Evolutionary conservation across 805 yeast genomes (phyloP).

Genomic region (Yarrowia porcina): DNA sequence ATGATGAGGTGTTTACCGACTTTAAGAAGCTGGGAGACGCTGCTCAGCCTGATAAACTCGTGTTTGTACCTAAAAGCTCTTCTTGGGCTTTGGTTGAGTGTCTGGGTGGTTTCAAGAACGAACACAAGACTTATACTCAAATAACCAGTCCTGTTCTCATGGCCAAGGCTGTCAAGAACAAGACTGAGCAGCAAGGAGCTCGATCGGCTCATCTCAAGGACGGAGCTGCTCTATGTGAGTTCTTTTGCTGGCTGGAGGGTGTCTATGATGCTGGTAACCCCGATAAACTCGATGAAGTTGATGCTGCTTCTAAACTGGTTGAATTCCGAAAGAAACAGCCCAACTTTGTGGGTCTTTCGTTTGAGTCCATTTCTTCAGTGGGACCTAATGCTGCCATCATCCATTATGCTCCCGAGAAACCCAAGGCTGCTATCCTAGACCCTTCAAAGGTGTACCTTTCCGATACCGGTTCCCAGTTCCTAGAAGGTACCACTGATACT

Average conservation of each 20-base stretch:
- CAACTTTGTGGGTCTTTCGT: slow-evolving; percentile 57
- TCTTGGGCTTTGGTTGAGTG: slow-evolving; percentile 67
- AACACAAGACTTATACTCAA: slow-evolving; percentile 33
- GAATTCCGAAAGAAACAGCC: slow-evolving; percentile 42
- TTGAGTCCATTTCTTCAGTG: slow-evolving; percentile 69
- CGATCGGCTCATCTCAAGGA: slow-evolving; percentile 77
- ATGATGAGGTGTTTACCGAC: slow-evolving; percentile 58
- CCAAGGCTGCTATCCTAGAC: slow-evolving; percentile 57
- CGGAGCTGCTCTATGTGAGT: slow-evolving; percentile 70
- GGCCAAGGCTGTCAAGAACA: slow-evolving; percentile 74
- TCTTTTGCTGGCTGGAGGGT: slow-evolving; percentile 78
- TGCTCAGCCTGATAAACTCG: slow-evolving; percentile 39
- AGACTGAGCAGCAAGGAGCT: slow-evolving; percentile 67
- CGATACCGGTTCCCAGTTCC: slow-evolving; percentile 89
- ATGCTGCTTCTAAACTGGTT: slow-evolving; percentile 54
- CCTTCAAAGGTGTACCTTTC: slow-evolving; percentile 66
- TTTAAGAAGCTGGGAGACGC: slow-evolving; percentile 38
- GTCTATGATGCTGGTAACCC: slow-evolving; percentile 42
- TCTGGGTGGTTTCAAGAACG: slow-evolving; percentile 42
- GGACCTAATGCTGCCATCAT: slow-evolving; percentile 77
- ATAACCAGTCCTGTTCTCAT: slow-evolving; percentile 60
- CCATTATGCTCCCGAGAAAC: slow-evolving; percentile 64
- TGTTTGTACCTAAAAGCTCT: slow-evolving; percentile 51
- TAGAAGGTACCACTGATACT: slow-evolving; percentile 95
- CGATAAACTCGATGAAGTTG: slow-evolving; percentile 51